phyloP scores from a whole-genome alignment of 2,329 filamentous ascomycete genomes.

The Pleoardoris graminearum region DNA sequence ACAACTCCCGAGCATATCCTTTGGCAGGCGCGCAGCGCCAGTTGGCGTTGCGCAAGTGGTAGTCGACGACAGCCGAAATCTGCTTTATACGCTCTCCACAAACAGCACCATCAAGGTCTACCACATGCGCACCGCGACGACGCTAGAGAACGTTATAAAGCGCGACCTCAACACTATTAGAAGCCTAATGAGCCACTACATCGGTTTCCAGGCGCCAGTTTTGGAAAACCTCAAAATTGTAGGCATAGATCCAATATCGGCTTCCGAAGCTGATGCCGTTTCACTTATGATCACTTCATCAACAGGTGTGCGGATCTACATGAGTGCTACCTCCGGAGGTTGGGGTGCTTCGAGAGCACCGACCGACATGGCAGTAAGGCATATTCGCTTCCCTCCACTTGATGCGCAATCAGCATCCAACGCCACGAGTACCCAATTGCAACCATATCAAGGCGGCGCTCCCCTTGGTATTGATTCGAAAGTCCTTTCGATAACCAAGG shows the following conservation, averaged over 20 bases:
- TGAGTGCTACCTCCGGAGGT: slow-evolving; percentile 83
- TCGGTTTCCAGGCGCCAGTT: slow-evolving; percentile 67
- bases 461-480: slow-evolving; percentile 34
- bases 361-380: slow-evolving; percentile 96
- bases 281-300: slow-evolving; percentile 89
- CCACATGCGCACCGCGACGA: slow-evolving; percentile 69
- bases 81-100: slow-evolving; percentile 89
- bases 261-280: slow-evolving; percentile 76
- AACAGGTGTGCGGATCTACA: slow-evolving; percentile 86
- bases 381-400: slow-evolving; percentile 87
- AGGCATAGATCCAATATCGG: slow-evolving; percentile 81
- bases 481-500: slow-evolving; percentile 46
- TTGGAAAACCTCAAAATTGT: slow-evolving; percentile 71
- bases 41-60: slow-evolving; percentile 78
- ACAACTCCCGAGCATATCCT: slow-evolving; percentile 58
- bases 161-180: slow-evolving; percentile 58
- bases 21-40: slow-evolving; percentile 32
- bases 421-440: slow-evolving; percentile 29
- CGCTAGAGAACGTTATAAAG: slow-evolving; percentile 59
- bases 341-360: slow-evolving; percentile 71
- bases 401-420: slow-evolving; percentile 24
- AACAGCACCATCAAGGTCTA: slow-evolving; percentile 89
- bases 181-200: slow-evolving; percentile 82
- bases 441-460: slow-evolving; percentile 34
- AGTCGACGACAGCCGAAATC: slow-evolving; percentile 82